Percentiles rank a stretch among this genome's conserved stretches.
These are phyloP conservation scores for Colletotrichum orchidophilum DNA, from an alignment of 2,329 filamentous ascomycete genomes.

Conservation along the genomic window DNA sequence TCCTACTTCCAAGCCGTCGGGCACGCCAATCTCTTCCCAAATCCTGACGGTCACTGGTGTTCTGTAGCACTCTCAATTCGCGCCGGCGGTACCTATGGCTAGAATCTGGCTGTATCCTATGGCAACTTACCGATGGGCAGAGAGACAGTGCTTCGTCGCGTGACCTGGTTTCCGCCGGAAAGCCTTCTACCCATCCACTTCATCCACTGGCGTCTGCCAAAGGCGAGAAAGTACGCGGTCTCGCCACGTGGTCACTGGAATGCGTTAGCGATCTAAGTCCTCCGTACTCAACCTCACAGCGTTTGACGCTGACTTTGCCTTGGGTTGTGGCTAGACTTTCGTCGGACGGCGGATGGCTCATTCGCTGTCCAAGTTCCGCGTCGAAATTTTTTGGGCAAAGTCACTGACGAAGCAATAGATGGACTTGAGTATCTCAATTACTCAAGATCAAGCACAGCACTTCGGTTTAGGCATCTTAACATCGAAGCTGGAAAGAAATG, in stretches of 20 bases:
- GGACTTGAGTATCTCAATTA: constrained; percentile 62
- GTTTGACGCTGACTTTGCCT: constrained; percentile 53
- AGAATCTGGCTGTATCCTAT: constrained; percentile 45
- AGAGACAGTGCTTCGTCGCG: constrained; percentile 51
- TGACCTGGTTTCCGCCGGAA: constrained; percentile 55
- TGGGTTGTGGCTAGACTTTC: constrained; percentile 50
- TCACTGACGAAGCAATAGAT: constrained; percentile 47
- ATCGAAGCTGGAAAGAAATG: constrained; percentile 35
- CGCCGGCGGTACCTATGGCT: constrained; percentile 41
- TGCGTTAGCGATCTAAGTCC: constrained; percentile 56
- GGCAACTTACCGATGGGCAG: constrained; percentile 50
- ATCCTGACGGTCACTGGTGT: constrained; percentile 52
- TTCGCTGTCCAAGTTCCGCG: constrained; percentile 60
- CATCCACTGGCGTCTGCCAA: constrained; percentile 64
- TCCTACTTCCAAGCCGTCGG: constrained; percentile 63
- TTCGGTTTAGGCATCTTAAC: constrained; percentile 55
- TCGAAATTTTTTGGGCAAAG: constrained; percentile 53
- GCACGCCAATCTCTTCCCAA: constrained; percentile 66
- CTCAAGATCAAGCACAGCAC: constrained; percentile 64
- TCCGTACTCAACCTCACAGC: constrained; percentile 64
- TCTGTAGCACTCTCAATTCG: constrained; percentile 51
- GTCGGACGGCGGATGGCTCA: constrained; percentile 64
- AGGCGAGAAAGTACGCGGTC: constrained; percentile 53
- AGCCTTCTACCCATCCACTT: constrained; percentile 61
- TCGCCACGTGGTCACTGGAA: constrained; percentile 53